These are phyloP conservation scores for Suillus paluster DNA, from an alignment of 768 basidiomycete genomes.

Conservation along the genomic window DNA sequence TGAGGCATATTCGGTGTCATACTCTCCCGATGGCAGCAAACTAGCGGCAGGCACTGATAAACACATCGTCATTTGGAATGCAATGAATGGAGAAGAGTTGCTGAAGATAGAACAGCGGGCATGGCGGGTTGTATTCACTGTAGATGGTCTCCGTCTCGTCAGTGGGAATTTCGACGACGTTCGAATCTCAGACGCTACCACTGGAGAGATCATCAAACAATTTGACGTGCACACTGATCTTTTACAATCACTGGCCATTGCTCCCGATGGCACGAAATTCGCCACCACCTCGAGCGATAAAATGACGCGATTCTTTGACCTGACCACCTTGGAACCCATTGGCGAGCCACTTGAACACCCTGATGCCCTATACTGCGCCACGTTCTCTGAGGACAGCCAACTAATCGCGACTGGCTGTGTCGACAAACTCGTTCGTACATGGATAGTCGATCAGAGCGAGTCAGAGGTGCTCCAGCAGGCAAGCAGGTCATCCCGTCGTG, in stretches of 20 bases:
- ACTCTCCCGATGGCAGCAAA: constrained; percentile 47
- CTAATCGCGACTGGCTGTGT: constrained; percentile 69
- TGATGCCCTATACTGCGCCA: background rate
- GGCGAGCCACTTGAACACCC: background rate
- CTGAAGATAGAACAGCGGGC: background rate
- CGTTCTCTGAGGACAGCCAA: constrained; percentile 47
- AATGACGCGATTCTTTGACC: constrained; percentile 4
- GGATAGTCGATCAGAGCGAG: constrained; percentile 55
- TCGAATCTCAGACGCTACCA: background rate
- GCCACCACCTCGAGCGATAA: constrained; percentile 18
- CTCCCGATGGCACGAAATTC: constrained; percentile 4
- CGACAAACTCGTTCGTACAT: constrained; percentile 81
- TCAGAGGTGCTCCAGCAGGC: background rate
- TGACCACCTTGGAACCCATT: background rate
- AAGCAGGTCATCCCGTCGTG: background rate
- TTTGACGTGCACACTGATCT: background rate
- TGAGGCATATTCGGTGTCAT: constrained; percentile 27
- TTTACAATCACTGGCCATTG: background rate
- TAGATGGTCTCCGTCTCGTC: background rate
- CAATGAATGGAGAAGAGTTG: background rate
- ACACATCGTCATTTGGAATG: constrained; percentile 8
- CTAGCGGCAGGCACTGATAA: constrained; percentile 30
- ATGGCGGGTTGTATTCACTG: background rate
- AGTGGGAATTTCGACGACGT: background rate
- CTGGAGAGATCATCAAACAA: background rate